Evolutionary conservation across 768 basidiomycete genomes (phyloP), one percentile per base, ranked within the genome.

Genomic region (Myochromella boudieri): DNA sequence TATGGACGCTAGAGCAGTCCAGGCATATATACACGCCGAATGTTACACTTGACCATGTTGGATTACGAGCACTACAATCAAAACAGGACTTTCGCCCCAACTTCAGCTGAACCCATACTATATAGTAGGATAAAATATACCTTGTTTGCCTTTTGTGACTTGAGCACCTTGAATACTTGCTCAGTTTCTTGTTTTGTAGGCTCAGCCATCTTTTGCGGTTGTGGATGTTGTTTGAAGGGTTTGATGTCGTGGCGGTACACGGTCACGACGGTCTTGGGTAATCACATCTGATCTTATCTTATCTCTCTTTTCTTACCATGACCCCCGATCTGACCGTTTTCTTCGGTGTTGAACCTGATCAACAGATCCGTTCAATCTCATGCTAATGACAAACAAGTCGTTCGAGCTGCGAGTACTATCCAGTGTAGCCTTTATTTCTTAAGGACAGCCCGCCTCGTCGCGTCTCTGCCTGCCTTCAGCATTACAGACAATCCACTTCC

Each of bases 21-120:
- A 98, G 74, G 62, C 97, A 99, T 61, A 99, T 94, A 68, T 98
- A 98, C 11, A 98, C 85, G 26, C 92, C 95, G 62, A 88, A 99
- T 0, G 93, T 95, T 17, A 97, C 92, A 52, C 91, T 94, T 3
- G 94, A 85, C 97, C 95, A 98, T 25, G 94, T 97, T 37, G 95
- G 95, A 69, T 97, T 97, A 59, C 93, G 86, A 37, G 95, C 94
- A 59, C 81, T 79, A 65, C 95, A 97, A 66, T 98, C 95, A 59
- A 97, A 97, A 70, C 95, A 98, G 62, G 70, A 61, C 72, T 74
- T 43, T 25, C 6, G 17, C 29, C 42, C 38, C 27, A 21, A 21
- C 9, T 46, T 9, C 34, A 25, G 24, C 36, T 37, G 38, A 49
- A 32, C 2, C 29, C 24, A 42, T 7, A 2, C 27, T 43, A 42